phyloP scores from a whole-genome alignment of 176 grass and related monocot genomes.

The bread wheat (Triticum aestivum) region DNA sequence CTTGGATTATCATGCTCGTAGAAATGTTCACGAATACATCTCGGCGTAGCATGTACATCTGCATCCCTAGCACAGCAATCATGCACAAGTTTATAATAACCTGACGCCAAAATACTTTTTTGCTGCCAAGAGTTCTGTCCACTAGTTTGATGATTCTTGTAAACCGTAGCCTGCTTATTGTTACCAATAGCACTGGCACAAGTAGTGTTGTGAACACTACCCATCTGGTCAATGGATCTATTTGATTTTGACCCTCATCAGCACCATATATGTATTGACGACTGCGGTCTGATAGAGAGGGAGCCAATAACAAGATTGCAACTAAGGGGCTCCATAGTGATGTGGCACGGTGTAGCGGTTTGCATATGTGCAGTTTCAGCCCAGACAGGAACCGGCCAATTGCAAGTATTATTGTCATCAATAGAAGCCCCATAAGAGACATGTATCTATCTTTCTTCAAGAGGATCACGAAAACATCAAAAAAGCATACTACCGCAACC shows the following conservation, averaged over 20 bases:
- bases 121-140: background rate
- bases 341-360: background rate
- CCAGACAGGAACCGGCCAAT: background rate
- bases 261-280: background rate
- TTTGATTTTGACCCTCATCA: too few species aligned
- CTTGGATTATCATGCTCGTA: rapidly evolving
- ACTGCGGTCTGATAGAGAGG: background rate
- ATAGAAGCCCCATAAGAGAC: background rate
- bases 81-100: background rate
- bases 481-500: background rate
- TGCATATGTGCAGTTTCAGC: background rate
- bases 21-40: too few species aligned
- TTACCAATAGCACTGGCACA: background rate
- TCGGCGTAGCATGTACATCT: background rate
- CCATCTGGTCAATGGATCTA: background rate
- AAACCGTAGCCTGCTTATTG: background rate
- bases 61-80: background rate
- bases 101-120: background rate
- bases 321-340: background rate
- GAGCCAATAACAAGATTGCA: background rate
- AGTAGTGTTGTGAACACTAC: background rate
- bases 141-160: background rate
- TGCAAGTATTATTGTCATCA: background rate
- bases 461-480: background rate
- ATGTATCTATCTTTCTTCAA: too few species aligned